A percentile compares a stretch with the other conserved stretches of the same genome.
Conservation (phyloP, 805 yeast species). For the Metschnikowia gelsemii region DNA sequence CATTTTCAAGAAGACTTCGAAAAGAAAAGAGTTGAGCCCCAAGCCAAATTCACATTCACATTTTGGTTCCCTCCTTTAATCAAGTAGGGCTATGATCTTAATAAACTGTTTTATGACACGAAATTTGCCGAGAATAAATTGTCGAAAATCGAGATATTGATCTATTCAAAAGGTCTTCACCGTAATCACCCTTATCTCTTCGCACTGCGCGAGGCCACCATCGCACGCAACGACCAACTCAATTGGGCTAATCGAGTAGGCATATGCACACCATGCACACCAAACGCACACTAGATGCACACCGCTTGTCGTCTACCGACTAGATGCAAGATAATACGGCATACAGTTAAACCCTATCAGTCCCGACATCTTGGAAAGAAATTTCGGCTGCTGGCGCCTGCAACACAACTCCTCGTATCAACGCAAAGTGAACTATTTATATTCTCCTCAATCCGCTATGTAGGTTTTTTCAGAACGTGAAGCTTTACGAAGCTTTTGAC, state of each 20-base stretch:
- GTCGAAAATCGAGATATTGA: background rate
- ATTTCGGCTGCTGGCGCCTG: background rate
- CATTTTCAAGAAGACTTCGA: background rate
- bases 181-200: background rate
- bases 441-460: no score
- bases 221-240: constrained; percentile 7
- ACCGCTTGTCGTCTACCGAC: no score
- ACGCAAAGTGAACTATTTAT: no score
- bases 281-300: no score
- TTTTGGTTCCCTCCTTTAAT: background rate
- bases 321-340: no score
- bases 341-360: no score
- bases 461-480: no score
- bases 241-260: constrained; percentile 1
- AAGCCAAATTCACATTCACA: background rate
- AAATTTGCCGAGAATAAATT: no score
- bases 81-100: no score
- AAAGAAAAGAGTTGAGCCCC: background rate
- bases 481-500: no score
- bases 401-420: no score
- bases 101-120: no score
- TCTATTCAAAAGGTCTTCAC: background rate
- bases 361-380: background rate
- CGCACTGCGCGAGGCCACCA: constrained; percentile 2
- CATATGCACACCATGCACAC: background rate